A percentile compares a stretch with the other conserved stretches of the same genome.
phyloP scores from a whole-genome alignment of 2,329 filamentous ascomycete species.

The Sclerotinia subarctica region DNA sequence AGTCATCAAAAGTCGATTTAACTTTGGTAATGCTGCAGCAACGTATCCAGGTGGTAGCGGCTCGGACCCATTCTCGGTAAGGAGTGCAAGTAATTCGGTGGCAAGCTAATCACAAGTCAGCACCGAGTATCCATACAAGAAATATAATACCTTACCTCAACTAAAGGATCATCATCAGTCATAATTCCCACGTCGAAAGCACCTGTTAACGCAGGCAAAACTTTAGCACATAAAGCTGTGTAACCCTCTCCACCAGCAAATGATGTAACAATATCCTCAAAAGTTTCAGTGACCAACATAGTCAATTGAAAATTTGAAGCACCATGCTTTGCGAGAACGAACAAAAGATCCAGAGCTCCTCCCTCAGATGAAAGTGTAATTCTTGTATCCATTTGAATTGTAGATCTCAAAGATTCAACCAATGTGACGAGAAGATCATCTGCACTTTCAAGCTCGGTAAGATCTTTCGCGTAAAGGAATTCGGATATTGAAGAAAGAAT shows the following conservation, averaged over 20 bases:
- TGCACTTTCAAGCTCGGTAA: conserved; percentile 78
- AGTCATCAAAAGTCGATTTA: conserved; percentile 76
- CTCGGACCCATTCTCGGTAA: conserved; percentile 78
- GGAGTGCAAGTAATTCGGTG: conserved; percentile 74
- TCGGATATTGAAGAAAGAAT: conserved; percentile 61
- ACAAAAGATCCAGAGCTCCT: conserved; percentile 77
- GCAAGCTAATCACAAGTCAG: conserved; percentile 56
- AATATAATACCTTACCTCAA: conserved; percentile 54
- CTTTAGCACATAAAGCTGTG: conserved; percentile 75
- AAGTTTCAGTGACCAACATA: conserved; percentile 82
- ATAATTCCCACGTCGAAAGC: conserved; percentile 86
- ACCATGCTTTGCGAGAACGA: conserved; percentile 83
- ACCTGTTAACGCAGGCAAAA: conserved; percentile 80
- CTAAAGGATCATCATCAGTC: conserved; percentile 79
- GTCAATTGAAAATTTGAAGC: conserved; percentile 89
- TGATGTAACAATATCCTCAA: conserved; percentile 77
- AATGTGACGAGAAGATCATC: conserved; percentile 91
- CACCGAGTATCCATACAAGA: conserved; percentile 5
- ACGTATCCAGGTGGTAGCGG: conserved; percentile 87
- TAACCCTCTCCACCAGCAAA: conserved; percentile 70
- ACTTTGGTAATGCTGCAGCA: conserved; percentile 78
- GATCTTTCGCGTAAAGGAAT: conserved; percentile 77
- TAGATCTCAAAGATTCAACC: conserved; percentile 78
- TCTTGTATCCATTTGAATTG: conserved; percentile 74
- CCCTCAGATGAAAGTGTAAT: conserved; percentile 70